Conservation (phyloP, 768 basidiomycete species). For the Lactarius quietus region DNA sequence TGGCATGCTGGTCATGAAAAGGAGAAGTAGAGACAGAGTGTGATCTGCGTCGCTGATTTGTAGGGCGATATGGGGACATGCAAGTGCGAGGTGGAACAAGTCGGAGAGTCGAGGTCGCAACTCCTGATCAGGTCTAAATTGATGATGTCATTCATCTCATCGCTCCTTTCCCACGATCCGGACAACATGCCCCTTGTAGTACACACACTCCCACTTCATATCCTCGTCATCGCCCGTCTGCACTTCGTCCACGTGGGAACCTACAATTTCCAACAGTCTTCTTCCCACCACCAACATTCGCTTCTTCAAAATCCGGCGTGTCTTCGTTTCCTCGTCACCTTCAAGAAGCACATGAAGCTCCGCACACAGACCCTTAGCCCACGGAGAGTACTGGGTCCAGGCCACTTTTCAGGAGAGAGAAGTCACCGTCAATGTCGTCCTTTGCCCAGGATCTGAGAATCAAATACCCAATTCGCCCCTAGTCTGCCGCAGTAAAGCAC, state of each 20-base stretch:
- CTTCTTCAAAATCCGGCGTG: conserved; percentile 7
- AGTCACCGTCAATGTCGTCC: neutral
- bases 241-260: neutral
- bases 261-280: conserved; percentile 4
- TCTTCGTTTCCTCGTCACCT: neutral
- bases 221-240: neutral
- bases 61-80: conserved; percentile 25
- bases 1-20: conserved; percentile 34
- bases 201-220: neutral
- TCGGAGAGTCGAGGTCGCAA: neutral
- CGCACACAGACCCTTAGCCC: conserved; percentile 45
- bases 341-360: conserved; percentile 36
- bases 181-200: conserved; percentile 14
- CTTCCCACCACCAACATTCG: conserved; percentile 1
- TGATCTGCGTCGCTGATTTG: conserved; percentile 47
- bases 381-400: conserved; percentile 41
- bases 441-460: neutral
- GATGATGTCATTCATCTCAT: conserved; percentile 7
- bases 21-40: conserved; percentile 45
- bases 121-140: neutral
- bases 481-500: conserved; percentile 33
- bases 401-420: conserved; percentile 18
- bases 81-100: neutral
- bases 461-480: conserved; percentile 18
- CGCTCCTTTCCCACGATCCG: conserved; percentile 16